Base-by-base conservation (phyloP, 192 early-diverging fungal species). In the Backusella psychrophila region DNA sequence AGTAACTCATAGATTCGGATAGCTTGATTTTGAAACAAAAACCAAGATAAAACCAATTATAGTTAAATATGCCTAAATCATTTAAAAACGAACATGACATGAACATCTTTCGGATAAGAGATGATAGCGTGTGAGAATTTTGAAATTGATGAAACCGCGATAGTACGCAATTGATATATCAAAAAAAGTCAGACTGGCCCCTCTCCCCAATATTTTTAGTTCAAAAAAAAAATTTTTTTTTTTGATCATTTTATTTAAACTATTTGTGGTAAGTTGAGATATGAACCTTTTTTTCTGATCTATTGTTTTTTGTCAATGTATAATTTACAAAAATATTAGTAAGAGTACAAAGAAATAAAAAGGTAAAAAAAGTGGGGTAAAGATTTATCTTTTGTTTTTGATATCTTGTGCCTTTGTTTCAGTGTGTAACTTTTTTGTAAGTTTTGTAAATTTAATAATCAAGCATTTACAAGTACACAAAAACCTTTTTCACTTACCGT, bases 291-390 rank as follows among this genome's bases (percentile, higher is more conserved):
- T 33, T 56, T 12, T 63, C 23, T 29, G 46, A n/a, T 49, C 15
- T 49, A 49, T 63, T 63, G 26, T 63, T 12, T 26, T 63, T 29
- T 63, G 12, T 63, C 23, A 63, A 21, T 29, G 12, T 26, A 29
- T 12, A 29, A 29, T 14, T 3, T 63, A 29, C 11, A 9, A 29
- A 59, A 26, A 59, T 12, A 12, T 23, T 7, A 8, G 11, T 59
- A 26, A 33, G 21, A 59, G 53, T 59, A 26, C 23, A 21, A 59
- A 2, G 3, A 23, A 59, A 52, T 6, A 63, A 63, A 63, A 63
- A 63, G 56, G 26, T 63, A 29, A 63, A 63, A 56, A 63, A 63
- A 63, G 56, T 63, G 56, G 56, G 56, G 56, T 63, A 63, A 63
- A 3, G 4, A 23, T 26, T 63, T 4, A 9, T 33, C 33, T n/a